phyloP scores from a whole-genome alignment of 75 land plant species.

The Selaginella tamariscina region DNA sequence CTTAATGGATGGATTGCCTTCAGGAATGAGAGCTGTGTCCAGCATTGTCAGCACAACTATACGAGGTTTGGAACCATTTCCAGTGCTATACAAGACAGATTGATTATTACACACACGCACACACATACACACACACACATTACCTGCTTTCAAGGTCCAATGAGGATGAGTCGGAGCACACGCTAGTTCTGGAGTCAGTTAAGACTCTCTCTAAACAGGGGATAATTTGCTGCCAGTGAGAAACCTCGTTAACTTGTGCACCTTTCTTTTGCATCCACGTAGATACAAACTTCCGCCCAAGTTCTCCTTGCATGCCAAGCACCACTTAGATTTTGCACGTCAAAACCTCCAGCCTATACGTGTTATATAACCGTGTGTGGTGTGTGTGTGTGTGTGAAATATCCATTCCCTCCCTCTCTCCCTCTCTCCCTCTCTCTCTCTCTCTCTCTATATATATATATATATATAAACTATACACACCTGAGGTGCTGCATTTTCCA shows the following conservation, averaged over 20 bases:
- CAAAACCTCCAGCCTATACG: background rate
- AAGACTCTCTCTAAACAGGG: background rate
- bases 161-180: constrained; percentile 11
- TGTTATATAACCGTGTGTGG: background rate
- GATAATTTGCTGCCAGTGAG: background rate
- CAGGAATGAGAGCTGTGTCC: constrained; percentile 2
- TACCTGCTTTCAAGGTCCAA: background rate
- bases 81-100: no score
- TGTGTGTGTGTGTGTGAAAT: background rate
- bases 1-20: constrained; percentile 6
- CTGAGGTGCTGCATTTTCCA: constrained; percentile 5
- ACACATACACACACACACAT: background rate
- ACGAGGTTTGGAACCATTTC: no score
- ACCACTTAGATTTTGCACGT: constrained; percentile 27
- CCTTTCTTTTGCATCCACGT: constrained; percentile 42
- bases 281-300: constrained; percentile 24
- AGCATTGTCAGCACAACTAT: background rate
- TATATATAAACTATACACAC: background rate
- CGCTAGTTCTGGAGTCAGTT: background rate
- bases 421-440: background rate
- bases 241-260: constrained; percentile 16
- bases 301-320: constrained; percentile 40
- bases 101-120: no score
- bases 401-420: background rate
- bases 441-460: background rate